Evolutionary conservation across 1,139 yeast genomes (phyloP).

Genomic region (Pichia inconspicua): DNA sequence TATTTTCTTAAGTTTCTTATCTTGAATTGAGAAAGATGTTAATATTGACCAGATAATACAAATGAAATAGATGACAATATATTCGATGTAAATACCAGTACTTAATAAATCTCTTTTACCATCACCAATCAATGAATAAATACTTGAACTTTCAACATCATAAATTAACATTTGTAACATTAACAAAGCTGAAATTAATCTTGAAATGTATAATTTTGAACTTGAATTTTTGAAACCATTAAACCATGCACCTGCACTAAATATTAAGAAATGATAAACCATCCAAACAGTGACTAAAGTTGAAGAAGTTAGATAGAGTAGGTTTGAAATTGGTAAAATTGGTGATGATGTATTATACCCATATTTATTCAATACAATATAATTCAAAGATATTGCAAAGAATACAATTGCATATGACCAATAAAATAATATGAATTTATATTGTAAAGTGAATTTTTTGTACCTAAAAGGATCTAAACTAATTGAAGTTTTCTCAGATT

Average conservation of each 20-base stretch:
- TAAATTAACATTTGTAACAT: slow-evolving; percentile 23
- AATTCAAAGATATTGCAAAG: slow-evolving; percentile 17
- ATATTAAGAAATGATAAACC: slow-evolving; percentile 24
- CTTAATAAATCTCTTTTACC: slow-evolving; percentile 17
- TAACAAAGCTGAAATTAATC: too few species aligned
- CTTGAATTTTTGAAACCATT: slow-evolving; percentile 13
- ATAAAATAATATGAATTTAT: slow-evolving; percentile 21
- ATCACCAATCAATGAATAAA: slow-evolving; percentile 24
- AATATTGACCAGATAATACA: slow-evolving; percentile 17
- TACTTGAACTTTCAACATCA: slow-evolving; percentile 23
- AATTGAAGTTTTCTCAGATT: slow-evolving; percentile 16
- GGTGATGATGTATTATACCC: slow-evolving; percentile 21
- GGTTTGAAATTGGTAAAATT: slow-evolving; percentile 16
- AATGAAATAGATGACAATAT: slow-evolving; percentile 15
- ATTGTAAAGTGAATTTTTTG: slow-evolving; percentile 22
- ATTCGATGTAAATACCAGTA: slow-evolving; percentile 21
- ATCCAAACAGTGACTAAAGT: slow-evolving; percentile 26
- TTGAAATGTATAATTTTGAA: slow-evolving; percentile 13
- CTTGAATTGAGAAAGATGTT: slow-evolving; percentile 14
- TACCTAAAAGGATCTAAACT: slow-evolving; percentile 14
- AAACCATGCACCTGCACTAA: slow-evolving; percentile 26
- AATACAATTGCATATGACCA: slow-evolving; percentile 17
- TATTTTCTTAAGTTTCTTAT: slow-evolving; percentile 13
- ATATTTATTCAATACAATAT: slow-evolving; percentile 19
- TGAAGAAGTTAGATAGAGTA: slow-evolving; percentile 16